Percentiles rank a stretch among this genome's conserved stretches.
phyloP scores from a whole-genome alignment of 352 stramenopile species.

The Pythium aristosporum region DNA sequence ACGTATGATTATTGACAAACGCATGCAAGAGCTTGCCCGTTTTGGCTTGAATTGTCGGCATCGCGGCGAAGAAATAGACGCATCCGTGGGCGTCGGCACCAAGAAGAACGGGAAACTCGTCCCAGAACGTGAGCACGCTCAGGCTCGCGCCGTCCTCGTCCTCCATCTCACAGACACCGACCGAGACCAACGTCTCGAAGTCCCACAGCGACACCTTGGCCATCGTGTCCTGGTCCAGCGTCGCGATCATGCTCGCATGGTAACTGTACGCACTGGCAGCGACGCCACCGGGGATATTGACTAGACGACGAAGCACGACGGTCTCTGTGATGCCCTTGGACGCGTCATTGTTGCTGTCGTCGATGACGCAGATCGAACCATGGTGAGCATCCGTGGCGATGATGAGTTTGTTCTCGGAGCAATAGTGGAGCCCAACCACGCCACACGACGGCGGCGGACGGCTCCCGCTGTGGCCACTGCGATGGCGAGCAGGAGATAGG shows the following conservation, averaged over 20 bases:
- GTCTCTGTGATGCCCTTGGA: conserved; percentile 43
- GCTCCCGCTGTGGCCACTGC: background rate
- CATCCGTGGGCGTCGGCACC: conserved; percentile 44
- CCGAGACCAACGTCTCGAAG: conserved; percentile 65
- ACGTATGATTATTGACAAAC: conserved; percentile 48
- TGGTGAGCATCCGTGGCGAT: conserved; percentile 43
- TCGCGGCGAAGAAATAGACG: conserved; percentile 61
- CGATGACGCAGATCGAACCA: conserved; percentile 60
- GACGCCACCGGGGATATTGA: conserved; percentile 56
- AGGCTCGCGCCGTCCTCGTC: conserved; percentile 33
- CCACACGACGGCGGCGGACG: conserved; percentile 31
- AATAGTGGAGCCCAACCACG: conserved; percentile 66
- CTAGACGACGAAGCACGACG: conserved; percentile 51
- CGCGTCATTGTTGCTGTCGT: conserved; percentile 61
- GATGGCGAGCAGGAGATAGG: background rate
- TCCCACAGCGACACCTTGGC: conserved; percentile 68
- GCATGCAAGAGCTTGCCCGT: conserved; percentile 54
- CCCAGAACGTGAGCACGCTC: conserved; percentile 60
- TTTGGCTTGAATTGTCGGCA: conserved; percentile 38
- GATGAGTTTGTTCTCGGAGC: conserved; percentile 74
- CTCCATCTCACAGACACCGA: conserved; percentile 33
- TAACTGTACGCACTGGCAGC: conserved; percentile 62
- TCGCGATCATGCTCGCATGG: conserved; percentile 67
- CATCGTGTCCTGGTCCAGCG: conserved; percentile 33
- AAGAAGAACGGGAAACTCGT: conserved; percentile 67